phyloP scores from a whole-genome alignment of 179 eudicot species.

The Beta macrorhiza region DNA sequence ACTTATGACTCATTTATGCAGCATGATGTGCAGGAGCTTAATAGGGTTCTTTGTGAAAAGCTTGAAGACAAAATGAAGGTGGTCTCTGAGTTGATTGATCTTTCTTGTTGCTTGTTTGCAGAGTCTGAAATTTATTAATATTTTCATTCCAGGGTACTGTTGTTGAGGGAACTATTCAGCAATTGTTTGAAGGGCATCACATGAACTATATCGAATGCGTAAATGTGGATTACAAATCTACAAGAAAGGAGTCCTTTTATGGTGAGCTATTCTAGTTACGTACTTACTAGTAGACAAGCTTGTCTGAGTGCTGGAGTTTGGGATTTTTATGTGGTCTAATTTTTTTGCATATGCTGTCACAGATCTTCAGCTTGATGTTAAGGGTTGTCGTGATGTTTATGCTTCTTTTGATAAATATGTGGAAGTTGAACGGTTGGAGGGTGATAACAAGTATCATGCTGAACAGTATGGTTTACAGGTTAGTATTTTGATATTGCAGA shows the following conservation, averaged over 20 bases:
- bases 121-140: constrained; percentile 4
- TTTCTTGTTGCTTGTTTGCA: not conserved
- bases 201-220: constrained; percentile 90
- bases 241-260: constrained; percentile 83
- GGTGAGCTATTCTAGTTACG: constrained; percentile 39
- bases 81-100: not conserved
- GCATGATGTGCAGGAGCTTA: constrained; percentile 94
- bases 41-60: constrained; percentile 82
- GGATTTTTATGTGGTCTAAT: constrained; percentile 8
- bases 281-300: not conserved
- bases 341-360: constrained; percentile 20
- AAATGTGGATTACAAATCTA: constrained; percentile 85
- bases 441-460: constrained; percentile 87
- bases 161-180: constrained; percentile 90
- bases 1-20: constrained; percentile 92
- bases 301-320: not conserved
- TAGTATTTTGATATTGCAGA: constrained; percentile 6
- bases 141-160: constrained; percentile 67
- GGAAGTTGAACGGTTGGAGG: constrained; percentile 82
- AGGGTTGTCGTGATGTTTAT: constrained; percentile 88
- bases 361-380: constrained; percentile 97
- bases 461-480: constrained; percentile 87
- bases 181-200: constrained; percentile 90
- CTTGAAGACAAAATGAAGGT: constrained; percentile 98
- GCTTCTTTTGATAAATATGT: constrained; percentile 94